Base-by-base conservation (phyloP, 495 filamentous ascomycete species). In the Jackrogersella multiformis region DNA sequence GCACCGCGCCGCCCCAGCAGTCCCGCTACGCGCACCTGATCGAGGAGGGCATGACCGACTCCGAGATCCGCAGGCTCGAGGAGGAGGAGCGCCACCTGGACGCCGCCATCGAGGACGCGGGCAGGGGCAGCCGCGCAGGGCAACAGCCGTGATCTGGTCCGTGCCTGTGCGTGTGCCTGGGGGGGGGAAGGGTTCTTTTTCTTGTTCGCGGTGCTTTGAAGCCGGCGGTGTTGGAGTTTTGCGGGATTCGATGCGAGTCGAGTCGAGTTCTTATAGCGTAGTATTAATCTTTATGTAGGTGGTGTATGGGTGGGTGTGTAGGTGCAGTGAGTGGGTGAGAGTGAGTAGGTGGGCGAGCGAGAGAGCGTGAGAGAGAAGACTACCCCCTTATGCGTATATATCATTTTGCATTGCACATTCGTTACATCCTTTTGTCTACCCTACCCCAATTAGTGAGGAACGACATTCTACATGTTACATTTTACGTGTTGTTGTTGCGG, bases 21-120 rank as follows among this genome's bases (percentile, higher is more conserved):
- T 62, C 74, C 52, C 74, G 69, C 7, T 82, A 80, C 48, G 78
- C 79, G 24, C 80, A 84, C 36, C 58, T 84, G 39, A 76, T 84
- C 23, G 81, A 84, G 62, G 80, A 82, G 36, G 81, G 79, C 55
- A 84, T 84, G 81, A 83, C 81, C 48, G 77, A 76, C 23, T 80
- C 79, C 2, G 77, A 84, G 61, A 79, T 84, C 20, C 66, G 75
- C 28, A 52, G 79, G 69, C 39, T 84, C 24, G 81, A 84, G 54
- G 81, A 83, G 54, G 81, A 84, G 56, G 81, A 84, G 70, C 58
- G 80, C 42, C 75, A 80, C 53, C 65, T 84, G 24, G 81, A 84
- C 52, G 78, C 73, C 20, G 80, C 77, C n/a, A 84, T 84, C 64
- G 77, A 81, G 64, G 70, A 76, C 12, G 75, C 76, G 0, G 76